Percentiles rank a stretch among this genome's conserved stretches.
Evolutionary conservation across 2,329 filamentous ascomycete genomes (phyloP).

Genomic region (Mycocentrospora acerina): DNA sequence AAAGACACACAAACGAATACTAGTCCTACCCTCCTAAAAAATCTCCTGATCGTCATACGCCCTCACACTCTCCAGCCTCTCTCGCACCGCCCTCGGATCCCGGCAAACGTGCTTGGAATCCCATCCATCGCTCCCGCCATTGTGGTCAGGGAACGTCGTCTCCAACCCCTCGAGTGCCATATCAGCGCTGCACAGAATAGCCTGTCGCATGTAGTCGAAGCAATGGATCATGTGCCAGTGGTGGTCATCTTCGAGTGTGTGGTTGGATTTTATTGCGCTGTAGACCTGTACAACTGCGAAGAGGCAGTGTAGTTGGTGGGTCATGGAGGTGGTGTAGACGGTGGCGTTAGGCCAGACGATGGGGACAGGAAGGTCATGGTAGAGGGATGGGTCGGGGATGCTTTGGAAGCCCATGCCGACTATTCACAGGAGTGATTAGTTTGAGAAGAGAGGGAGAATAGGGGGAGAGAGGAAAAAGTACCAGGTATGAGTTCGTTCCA

Average conservation of each 20-base stretch:
- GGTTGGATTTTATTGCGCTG: constrained; percentile 26
- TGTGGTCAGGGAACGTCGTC: constrained; percentile 39
- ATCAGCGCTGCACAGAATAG: constrained; percentile 37
- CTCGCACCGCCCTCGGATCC: constrained; percentile 16
- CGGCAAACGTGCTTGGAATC: constrained; percentile 36
- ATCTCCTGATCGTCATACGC: constrained; percentile 40
- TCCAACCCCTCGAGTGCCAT: constrained; percentile 35
- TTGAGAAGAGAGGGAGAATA: background rate
- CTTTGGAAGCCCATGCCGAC: constrained; percentile 39
- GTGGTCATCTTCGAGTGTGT: constrained; percentile 33
- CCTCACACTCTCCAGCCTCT: constrained; percentile 28
- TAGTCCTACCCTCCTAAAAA: too few species aligned
- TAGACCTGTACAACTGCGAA: constrained; percentile 38
- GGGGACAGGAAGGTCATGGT: constrained; percentile 36
- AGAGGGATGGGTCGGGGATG: constrained; percentile 27
- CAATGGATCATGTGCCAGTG: constrained; percentile 43
- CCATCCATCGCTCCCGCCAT: constrained; percentile 40
- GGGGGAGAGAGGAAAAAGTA: constrained; percentile 2
- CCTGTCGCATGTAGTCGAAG: constrained; percentile 41
- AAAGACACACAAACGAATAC: too few species aligned
- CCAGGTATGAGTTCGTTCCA: constrained; percentile 37
- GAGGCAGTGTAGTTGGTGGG: constrained; percentile 38
- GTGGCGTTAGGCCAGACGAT: constrained; percentile 37
- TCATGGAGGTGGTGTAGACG: constrained; percentile 39
- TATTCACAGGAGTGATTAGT: too few species aligned